Percentiles rank a stretch among this genome's conserved stretches.
Evolutionary conservation across 2,329 filamentous ascomycete genomes (phyloP).

Genomic region (Colletotrichum camelliae): DNA sequence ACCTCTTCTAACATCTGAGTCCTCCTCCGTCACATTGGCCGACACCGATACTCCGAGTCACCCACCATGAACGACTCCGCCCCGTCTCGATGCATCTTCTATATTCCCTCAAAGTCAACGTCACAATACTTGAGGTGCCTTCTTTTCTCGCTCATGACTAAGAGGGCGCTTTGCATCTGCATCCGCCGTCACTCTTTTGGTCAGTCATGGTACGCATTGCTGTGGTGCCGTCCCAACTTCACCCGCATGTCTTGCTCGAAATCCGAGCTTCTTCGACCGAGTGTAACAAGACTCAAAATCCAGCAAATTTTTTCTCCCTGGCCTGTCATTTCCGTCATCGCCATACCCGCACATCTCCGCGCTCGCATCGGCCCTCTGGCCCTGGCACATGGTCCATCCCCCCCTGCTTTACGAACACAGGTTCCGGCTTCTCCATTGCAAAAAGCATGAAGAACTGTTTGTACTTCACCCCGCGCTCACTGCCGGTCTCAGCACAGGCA

Average conservation of each 20-base stretch:
- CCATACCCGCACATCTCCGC: not conserved
- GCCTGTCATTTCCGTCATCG: not conserved
- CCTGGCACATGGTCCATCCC: not conserved
- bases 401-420: not conserved
- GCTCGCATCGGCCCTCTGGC: constrained; percentile 17
- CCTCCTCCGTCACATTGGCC: not conserved
- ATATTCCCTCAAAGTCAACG: not conserved
- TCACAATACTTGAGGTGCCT: not conserved
- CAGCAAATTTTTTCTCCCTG: not conserved
- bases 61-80: not conserved
- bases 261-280: constrained; percentile 13
- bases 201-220: not conserved
- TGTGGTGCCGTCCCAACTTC: not conserved
- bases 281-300: not conserved
- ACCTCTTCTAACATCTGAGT: not conserved
- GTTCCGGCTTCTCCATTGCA: not conserved
- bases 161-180: not conserved
- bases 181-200: not conserved
- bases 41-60: not conserved
- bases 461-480: not conserved
- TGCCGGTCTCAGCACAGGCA: not conserved
- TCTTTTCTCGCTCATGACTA: not conserved
- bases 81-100: not conserved
- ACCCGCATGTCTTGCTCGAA: not conserved
- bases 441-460: not conserved